Base-by-base conservation (phyloP, 805 yeast species). In the Isabelozyma rhagii region DNA sequence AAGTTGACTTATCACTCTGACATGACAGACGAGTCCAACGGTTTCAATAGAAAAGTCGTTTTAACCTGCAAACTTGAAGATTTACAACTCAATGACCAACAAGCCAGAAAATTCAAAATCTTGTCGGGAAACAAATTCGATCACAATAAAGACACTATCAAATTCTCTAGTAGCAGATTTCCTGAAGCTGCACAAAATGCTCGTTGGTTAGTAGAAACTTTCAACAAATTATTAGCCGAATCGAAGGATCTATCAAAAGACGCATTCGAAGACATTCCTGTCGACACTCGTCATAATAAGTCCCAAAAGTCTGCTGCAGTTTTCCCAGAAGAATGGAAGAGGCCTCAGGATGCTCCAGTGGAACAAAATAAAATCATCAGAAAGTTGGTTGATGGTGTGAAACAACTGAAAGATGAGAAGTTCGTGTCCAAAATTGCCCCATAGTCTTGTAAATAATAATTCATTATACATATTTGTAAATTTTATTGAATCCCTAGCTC, bases 171-270 rank as follows among this genome's bases (percentile, higher is more conserved):
- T 34, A 84, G 80, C 46, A 78, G 78, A 58, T 89, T 78, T 65
- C 75, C 82, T 7, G 89, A 89, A 59, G 85, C 96, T 41, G 81
- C 96, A 1, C 97, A 93, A 68, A 94, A 94, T 68, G 87, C 93
- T 45, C 80, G 87, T 55, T 83, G 77, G 64, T 70, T 89, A 54
- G 83, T 85, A 15, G 87, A 83, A 48, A 75, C 83, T 27, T 73
- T 91, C 55, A 79, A 80, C 56, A 77, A 76, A 49, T 72, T 94
- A 45, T 60, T 92, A 28, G 63, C 64, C 25, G 92, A 84, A 58
- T 74, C 96, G 7, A 87, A 83, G 60, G 86, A 82, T 46, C 62
- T 78, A 43, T 59, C 69, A n/a, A 87, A 86, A 49, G 79, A 79
- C 51, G 54, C 57, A n/a, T 88, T 89, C 57, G 75, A 77, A 41